Conservation (phyloP, 257 asterid genomes). For the Nyctanthes arbortristis region DNA sequence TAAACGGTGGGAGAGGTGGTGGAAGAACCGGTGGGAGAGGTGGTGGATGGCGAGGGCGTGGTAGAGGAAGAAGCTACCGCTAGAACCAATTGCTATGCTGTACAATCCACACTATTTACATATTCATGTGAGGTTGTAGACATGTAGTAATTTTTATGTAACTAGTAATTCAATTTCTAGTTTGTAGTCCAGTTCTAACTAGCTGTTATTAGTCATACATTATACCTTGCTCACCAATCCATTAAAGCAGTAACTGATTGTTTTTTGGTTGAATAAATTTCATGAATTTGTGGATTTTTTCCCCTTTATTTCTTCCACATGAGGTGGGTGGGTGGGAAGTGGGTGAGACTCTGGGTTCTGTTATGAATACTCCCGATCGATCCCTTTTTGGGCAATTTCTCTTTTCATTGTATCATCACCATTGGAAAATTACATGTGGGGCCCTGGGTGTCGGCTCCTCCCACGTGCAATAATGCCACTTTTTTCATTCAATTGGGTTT, state of each 20-base stretch:
- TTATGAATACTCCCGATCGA: not conserved
- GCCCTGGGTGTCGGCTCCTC: constrained; percentile 41
- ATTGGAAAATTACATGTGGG: constrained; percentile 26
- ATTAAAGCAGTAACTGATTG: too few relatives aligned
- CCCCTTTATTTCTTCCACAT: too few relatives aligned
- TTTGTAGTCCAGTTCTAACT: not conserved
- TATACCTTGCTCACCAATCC: too few relatives aligned
- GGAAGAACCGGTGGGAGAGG: constrained; percentile 47
- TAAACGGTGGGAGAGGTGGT: constrained; percentile 42
- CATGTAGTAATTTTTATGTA: not conserved
- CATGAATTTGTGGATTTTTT: not conserved
- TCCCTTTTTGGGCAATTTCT: not conserved
- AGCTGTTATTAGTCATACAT: too few relatives aligned
- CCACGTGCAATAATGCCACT: constrained; percentile 63
- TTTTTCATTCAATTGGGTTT: constrained; percentile 17
- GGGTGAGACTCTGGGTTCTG: constrained; percentile 3
- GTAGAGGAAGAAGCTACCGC: constrained; percentile 56
- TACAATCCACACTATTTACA: not conserved
- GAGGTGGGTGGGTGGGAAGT: not conserved
- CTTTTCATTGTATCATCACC: not conserved
- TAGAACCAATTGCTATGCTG: constrained; percentile 16
- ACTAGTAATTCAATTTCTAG: not conserved
- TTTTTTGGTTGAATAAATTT: too few relatives aligned
- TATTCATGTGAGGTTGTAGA: not conserved
- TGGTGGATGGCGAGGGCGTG: constrained; percentile 60